These are phyloP conservation scores for Euphorbia pulcherrima DNA, from an alignment of 345 rosid genomes.

Conservation along the genomic window DNA sequence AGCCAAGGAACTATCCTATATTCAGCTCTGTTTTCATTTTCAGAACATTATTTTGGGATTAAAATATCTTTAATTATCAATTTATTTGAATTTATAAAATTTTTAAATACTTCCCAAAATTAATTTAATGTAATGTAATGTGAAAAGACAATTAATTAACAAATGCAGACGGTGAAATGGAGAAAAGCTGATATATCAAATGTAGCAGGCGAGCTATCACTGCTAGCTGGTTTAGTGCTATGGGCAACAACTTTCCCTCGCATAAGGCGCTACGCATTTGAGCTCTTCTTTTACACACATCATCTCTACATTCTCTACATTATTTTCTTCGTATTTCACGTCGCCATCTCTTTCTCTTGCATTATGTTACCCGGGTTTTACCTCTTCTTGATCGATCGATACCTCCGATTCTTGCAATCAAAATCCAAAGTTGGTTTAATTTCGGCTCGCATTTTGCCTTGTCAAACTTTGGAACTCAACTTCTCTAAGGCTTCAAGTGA, in stretches of 20 bases:
- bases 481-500: constrained; percentile 62
- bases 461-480: constrained; percentile 57
- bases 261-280: constrained; percentile 57
- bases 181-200: constrained; percentile 37
- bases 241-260: constrained; percentile 70
- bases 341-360: constrained; percentile 49
- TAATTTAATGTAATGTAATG: too few species aligned
- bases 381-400: constrained; percentile 76
- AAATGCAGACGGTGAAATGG: constrained; percentile 53
- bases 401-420: constrained; percentile 69
- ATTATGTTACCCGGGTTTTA: constrained; percentile 70
- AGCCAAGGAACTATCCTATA: too few species aligned
- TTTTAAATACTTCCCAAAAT: too few species aligned
- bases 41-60: too few species aligned
- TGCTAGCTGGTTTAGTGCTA: constrained; percentile 49
- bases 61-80: too few species aligned
- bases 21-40: too few species aligned
- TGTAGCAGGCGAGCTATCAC: constrained; percentile 65
- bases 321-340: constrained; percentile 62
- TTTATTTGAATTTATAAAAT: too few species aligned
- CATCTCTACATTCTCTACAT: constrained; percentile 62
- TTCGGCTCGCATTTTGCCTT: constrained; percentile 67
- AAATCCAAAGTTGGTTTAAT: constrained; percentile 39
- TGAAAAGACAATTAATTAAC: too few species aligned
- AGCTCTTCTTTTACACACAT: constrained; percentile 77